These are phyloP conservation scores for Solanum bulbocastanum DNA, from an alignment of 257 asterid genomes.

Conservation along the genomic window DNA sequence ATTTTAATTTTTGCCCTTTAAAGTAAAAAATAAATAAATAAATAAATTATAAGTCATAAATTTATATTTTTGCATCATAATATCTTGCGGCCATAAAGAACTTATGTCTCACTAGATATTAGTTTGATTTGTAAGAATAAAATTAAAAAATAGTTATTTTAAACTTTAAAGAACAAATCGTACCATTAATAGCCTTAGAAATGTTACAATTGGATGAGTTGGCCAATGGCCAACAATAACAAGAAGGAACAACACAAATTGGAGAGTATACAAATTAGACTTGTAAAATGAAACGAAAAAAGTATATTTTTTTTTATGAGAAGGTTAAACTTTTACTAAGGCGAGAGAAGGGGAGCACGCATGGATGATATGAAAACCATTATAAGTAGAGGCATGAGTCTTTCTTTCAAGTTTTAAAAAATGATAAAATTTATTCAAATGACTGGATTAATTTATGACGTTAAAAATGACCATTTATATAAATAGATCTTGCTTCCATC, in stretches of 20 bases:
- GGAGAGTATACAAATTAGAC: background rate
- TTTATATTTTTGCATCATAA: too few species aligned
- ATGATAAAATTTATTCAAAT: too few species aligned
- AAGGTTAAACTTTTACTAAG: background rate
- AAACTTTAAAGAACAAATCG: background rate
- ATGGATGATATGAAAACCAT: too few species aligned
- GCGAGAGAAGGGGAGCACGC: too few species aligned
- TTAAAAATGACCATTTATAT: too few species aligned
- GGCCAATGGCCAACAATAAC: background rate
- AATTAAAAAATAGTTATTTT: background rate
- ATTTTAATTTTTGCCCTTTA: background rate
- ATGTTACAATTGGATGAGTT: background rate
- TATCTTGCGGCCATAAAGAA: background rate
- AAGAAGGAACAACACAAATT: background rate
- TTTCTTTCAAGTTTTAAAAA: too few species aligned
- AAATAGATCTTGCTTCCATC: too few species aligned
- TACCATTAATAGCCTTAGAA: background rate
- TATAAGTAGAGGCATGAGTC: too few species aligned
- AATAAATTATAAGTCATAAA: too few species aligned
- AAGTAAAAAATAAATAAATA: too few species aligned
- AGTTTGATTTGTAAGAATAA: background rate
- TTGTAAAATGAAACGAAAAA: too few species aligned
- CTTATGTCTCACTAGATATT: background rate
- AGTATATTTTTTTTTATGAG: background rate
- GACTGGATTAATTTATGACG: too few species aligned